phyloP scores from a whole-genome alignment of 352 stramenopile species.

The Pythium myriotylum region DNA sequence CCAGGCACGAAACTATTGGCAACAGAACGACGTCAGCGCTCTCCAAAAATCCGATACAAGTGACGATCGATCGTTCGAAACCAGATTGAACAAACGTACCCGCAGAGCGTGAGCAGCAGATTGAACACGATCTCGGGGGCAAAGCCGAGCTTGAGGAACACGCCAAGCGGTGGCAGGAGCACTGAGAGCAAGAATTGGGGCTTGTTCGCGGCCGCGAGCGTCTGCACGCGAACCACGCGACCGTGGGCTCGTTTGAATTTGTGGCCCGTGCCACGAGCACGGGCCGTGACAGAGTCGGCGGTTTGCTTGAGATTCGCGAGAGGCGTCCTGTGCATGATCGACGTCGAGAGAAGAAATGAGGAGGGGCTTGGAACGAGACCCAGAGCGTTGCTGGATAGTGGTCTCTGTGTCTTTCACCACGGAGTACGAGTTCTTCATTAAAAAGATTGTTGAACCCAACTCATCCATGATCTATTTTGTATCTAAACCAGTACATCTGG shows the following conservation, averaged over 20 bases:
- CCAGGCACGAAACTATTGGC: not conserved
- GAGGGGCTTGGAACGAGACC: too few relatives aligned
- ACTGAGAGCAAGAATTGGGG: conserved; percentile 44
- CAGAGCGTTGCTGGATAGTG: too few relatives aligned
- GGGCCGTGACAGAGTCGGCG: not conserved
- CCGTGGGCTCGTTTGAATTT: conserved; percentile 39
- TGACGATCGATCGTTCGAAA: not conserved
- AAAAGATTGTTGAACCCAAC: too few relatives aligned
- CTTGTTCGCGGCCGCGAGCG: conserved; percentile 29
- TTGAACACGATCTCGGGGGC: conserved; percentile 26
- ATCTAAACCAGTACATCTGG: too few relatives aligned
- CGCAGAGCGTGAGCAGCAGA: conserved; percentile 27
- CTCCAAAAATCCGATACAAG: not conserved
- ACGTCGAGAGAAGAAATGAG: not conserved
- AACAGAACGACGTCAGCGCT: not conserved
- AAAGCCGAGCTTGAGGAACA: conserved; percentile 27
- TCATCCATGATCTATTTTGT: too few relatives aligned
- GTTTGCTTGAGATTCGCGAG: conserved; percentile 7
- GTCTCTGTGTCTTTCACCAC: too few relatives aligned
- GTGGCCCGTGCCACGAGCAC: not conserved
- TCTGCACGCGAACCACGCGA: conserved; percentile 11
- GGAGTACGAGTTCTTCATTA: too few relatives aligned
- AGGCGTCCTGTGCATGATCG: not conserved
- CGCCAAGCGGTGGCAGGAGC: conserved; percentile 34
- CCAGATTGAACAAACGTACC: conserved; percentile 6